A percentile compares a stretch with the other conserved stretches of the same genome.
Conservation (phyloP, 306 rosid species). For the Fragaria vesca region DNA sequence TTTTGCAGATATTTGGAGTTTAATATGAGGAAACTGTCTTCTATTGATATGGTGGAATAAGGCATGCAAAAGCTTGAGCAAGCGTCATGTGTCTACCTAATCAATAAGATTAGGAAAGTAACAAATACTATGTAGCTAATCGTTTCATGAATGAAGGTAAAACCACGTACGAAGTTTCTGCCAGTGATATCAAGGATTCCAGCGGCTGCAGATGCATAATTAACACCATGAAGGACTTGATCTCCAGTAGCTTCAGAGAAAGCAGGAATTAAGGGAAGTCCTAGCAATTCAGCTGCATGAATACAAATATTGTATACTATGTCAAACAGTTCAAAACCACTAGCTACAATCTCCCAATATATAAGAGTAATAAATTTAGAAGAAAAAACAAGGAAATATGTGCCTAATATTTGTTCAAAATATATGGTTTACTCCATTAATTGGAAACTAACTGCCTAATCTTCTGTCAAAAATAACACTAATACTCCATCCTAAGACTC, state of each 20-base stretch:
- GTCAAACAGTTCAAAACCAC: background rate
- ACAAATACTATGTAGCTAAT: background rate
- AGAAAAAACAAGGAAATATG: background rate
- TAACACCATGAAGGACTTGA: constrained; percentile 68
- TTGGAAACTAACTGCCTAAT: no score
- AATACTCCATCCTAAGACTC: background rate
- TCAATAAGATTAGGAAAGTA: background rate
- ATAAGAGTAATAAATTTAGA: background rate
- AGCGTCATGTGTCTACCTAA: background rate
- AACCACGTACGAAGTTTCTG: constrained; percentile 69
- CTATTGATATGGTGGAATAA: background rate
- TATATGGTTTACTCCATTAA: no score
- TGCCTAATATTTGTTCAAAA: background rate
- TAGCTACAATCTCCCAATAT: background rate
- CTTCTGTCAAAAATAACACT: no score
- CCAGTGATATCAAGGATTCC: constrained; percentile 92
- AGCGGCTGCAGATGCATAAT: constrained; percentile 93
- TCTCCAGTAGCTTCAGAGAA: constrained; percentile 57
- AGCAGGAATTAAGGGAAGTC: constrained; percentile 86
- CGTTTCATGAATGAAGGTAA: background rate
- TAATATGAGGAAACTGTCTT: background rate
- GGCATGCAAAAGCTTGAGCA: background rate
- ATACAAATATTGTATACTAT: background rate
- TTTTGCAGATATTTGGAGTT: background rate
- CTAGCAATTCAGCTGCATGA: constrained; percentile 73